Evolutionary conservation across 1,284 basidiomycete species (phyloP), one percentile per base, ranked within the genome.

Genomic region (Mycosarcoma maydis): DNA sequence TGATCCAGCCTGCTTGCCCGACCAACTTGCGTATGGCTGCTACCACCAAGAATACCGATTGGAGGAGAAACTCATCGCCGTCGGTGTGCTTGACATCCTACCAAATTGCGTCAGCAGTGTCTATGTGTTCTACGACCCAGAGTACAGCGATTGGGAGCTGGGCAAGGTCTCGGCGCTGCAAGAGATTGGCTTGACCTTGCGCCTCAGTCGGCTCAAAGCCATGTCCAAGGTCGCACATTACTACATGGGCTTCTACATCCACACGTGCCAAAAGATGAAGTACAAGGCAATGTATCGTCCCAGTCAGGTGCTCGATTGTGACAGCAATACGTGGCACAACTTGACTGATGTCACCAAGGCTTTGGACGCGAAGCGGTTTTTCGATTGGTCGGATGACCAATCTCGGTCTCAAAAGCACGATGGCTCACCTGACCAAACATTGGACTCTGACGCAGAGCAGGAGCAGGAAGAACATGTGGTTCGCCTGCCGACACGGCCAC

Each of bases 221-320:
- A 58, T 61, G 54, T 3, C 58, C 17, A 37, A 26, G 1, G 29
- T 75, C 11, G 34, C 29, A 8, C 57, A 33, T 40, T 75, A 72
- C 48, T 74, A 75, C 37, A 33, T 76, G 44, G 73, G 75, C 32
- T 77, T 60, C 47, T 77, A 75, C 59, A 75, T 77, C 33, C 60
- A 71, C 44, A 51, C 46, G 0, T 98, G 94, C 75, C 87, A 85
- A 51, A 99, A 99, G 83, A 98, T 98, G 96, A 86, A 86, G 58
- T 98, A 98, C 84, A 99, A 99, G 82, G 93, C 89, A 22, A 91
- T 95, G 50, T 98, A 94, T 72, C 81, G 85, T 0, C 95, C 96
- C 0, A 94, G 92, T 5, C 92, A 88, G 76, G 85, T 99, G 7
- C 87, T 90, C 13, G 95, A 99, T 29, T 66, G 61, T 46, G 37